These are phyloP conservation scores for Seiridium unicorne DNA, from an alignment of 2,329 filamentous ascomycete species.

Conservation along the genomic window DNA sequence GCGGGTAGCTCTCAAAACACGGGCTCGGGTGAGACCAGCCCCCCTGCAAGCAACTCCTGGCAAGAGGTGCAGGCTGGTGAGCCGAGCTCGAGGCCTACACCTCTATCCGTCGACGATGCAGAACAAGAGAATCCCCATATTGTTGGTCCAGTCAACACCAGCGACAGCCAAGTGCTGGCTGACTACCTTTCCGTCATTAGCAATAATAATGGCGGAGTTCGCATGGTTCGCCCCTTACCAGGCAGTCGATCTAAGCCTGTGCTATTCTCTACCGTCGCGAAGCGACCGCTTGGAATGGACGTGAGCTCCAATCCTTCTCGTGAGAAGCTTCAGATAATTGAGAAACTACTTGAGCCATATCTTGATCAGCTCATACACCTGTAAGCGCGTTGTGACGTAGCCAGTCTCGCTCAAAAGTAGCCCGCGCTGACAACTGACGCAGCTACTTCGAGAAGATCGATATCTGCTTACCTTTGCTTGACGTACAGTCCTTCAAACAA, in stretches of 20 bases:
- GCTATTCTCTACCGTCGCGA: conserved; percentile 45
- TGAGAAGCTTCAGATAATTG: conserved; percentile 52
- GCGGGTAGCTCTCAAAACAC: too few relatives aligned
- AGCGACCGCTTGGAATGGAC: conserved; percentile 41
- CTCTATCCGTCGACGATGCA: conserved; percentile 29
- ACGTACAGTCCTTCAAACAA: conserved; percentile 50
- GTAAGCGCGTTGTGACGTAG: conserved; percentile 27
- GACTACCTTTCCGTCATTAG: conserved; percentile 49
- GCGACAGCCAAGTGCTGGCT: conserved; percentile 60
- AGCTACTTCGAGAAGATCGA: conserved; percentile 57
- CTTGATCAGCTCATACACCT: conserved; percentile 47
- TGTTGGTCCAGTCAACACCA: conserved; percentile 57
- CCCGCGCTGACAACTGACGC: background rate
- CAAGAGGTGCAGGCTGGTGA: conserved; percentile 25
- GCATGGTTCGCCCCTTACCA: conserved; percentile 19
- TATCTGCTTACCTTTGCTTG: conserved; percentile 59
- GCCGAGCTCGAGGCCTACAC: conserved; percentile 4
- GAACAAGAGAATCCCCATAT: conserved; percentile 47
- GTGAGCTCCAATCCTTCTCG: conserved; percentile 36
- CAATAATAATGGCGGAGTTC: conserved; percentile 18
- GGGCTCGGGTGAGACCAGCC: too few relatives aligned
- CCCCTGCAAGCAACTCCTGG: background rate
- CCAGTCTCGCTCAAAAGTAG: background rate
- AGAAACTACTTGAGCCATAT: conserved; percentile 57
- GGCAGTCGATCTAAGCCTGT: conserved; percentile 30